Evolutionary conservation across 345 rosid species (phyloP).

Genomic region (Brassica rapa): DNA sequence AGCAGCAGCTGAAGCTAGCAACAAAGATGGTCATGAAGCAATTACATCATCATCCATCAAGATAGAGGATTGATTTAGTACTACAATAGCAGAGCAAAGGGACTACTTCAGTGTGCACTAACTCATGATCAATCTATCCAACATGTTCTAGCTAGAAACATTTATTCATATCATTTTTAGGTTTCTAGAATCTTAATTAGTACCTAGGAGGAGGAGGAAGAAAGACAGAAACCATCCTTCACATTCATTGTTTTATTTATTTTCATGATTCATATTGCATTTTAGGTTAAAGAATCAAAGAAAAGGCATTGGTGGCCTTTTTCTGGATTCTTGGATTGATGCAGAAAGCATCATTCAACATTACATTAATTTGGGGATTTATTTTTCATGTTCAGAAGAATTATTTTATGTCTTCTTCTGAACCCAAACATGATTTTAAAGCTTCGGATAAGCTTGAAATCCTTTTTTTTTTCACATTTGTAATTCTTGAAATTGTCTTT

Average conservation of each 20-base stretch:
- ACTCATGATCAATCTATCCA: slow-evolving; percentile 31
- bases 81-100: slow-evolving; percentile 22
- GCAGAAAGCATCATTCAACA: slow-evolving; percentile 35
- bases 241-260: slow-evolving; percentile 31
- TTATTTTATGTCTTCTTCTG: slow-evolving; percentile 46
- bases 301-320: slow-evolving; percentile 34
- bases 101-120: slow-evolving; percentile 30
- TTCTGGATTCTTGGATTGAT: slow-evolving; percentile 35
- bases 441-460: slow-evolving; percentile 42
- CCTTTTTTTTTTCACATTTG: slow-evolving; percentile 22
- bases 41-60: slow-evolving; percentile 23
- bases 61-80: slow-evolving; percentile 33
- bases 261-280: slow-evolving; percentile 33
- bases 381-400: slow-evolving; percentile 38
- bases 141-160: slow-evolving; percentile 26
- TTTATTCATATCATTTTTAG: slow-evolving; percentile 27
- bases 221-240: slow-evolving; percentile 10
- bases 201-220: slow-evolving; percentile 24
- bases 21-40: slow-evolving; percentile 34
- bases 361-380: slow-evolving; percentile 35
- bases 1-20: slow-evolving; percentile 30
- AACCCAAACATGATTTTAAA: slow-evolving; percentile 26
- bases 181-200: slow-evolving; percentile 37
- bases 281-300: slow-evolving; percentile 29
- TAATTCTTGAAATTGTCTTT: slow-evolving; percentile 28